Base-by-base conservation (phyloP, 805 yeast genomes). In the Kluyveromyces aestuarii region DNA sequence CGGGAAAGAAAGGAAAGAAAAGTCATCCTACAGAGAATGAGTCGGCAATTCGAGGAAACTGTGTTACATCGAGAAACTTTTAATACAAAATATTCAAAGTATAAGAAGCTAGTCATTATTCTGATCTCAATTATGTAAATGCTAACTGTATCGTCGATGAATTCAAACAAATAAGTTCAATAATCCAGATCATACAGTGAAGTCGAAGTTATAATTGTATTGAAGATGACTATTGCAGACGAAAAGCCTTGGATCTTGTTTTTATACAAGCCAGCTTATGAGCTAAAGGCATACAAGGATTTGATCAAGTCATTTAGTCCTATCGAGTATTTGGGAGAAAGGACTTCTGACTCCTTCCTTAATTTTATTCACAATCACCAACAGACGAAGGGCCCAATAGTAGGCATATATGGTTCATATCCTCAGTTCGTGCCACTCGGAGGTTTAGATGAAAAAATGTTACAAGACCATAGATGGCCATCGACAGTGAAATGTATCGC, bases 331-430 rank as follows among this genome's bases (percentile, higher is more conserved):
- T 9, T 17, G 10, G 27, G 35, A 14, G 30, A 43, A 35, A 21
- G 30, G 33, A 38, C 14, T 7, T 2, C 36, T 11, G 45, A 43
- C 19, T 13, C 17, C 17, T 43, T 43, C 27, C 39, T 43, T 17
- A 11, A 14, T n/a, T 43, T 43, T 33, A 11, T 43, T 13, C 17
- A 43, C 14, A 14, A 43, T 13, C 45, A 43, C 18, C 19, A 21
- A 27, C 21, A 36, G 27, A 11, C 14, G 7, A 43, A 35, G 16
- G 45, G 45, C 7, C 45, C 45, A 18, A 43, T 43, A 17, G 45
- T 43, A 2, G 45, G 45, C 8, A 76, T 81, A 11, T 81, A 79
- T 59, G 81, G 77, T 1, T 82, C 81, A 0, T 79, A 81, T 76
- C 69, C 75, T 30, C 83, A 82, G 1, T 77, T 80, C 52, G 58